These are phyloP conservation scores for Arctium lappa DNA, from an alignment of 129 eudicot genomes.

Conservation along the genomic window DNA sequence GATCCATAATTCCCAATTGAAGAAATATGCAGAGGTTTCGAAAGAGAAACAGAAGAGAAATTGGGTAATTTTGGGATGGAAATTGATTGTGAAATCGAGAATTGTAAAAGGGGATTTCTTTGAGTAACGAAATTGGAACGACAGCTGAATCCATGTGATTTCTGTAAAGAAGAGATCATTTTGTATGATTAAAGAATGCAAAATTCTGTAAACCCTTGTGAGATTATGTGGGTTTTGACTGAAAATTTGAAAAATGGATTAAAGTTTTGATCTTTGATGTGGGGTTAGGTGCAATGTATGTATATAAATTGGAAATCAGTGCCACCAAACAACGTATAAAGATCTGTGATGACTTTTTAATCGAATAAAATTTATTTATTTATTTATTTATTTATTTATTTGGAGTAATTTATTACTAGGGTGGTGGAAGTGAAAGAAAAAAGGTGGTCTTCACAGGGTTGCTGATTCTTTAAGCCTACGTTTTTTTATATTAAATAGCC, in stretches of 20 bases:
- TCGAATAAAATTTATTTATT: not conserved
- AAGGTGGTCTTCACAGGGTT: slow-evolving; percentile 16
- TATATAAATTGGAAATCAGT: slow-evolving; percentile 9
- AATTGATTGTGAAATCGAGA: slow-evolving; percentile 19
- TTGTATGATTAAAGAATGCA: not conserved
- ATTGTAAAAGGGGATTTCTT: slow-evolving; percentile 21
- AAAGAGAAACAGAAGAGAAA: not conserved
- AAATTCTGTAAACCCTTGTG: not conserved
- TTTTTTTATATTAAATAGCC: not conserved
- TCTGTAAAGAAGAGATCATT: slow-evolving; percentile 33
- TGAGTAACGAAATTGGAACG: not conserved
- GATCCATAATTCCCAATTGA: slow-evolving; percentile 26
- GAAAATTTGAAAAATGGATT: not conserved
- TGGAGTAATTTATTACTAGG: slow-evolving; percentile 1
- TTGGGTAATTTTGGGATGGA: slow-evolving; percentile 5
- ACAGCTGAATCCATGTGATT: not conserved
- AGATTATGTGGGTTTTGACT: slow-evolving; percentile 14
- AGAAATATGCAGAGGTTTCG: slow-evolving; percentile 37
- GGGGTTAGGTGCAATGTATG: slow-evolving; percentile 5
- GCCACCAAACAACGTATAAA: slow-evolving; percentile 18
- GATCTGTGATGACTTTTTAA: slow-evolving; percentile 29
- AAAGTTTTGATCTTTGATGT: slow-evolving; percentile 21
- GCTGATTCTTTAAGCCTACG: slow-evolving; percentile 19
- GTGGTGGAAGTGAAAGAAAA: slow-evolving; percentile 23
- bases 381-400: not conserved